A percentile compares a stretch with the other conserved stretches of the same genome.
Conservation (phyloP, 345 rosid species). For the Kernera saxatilis region DNA sequence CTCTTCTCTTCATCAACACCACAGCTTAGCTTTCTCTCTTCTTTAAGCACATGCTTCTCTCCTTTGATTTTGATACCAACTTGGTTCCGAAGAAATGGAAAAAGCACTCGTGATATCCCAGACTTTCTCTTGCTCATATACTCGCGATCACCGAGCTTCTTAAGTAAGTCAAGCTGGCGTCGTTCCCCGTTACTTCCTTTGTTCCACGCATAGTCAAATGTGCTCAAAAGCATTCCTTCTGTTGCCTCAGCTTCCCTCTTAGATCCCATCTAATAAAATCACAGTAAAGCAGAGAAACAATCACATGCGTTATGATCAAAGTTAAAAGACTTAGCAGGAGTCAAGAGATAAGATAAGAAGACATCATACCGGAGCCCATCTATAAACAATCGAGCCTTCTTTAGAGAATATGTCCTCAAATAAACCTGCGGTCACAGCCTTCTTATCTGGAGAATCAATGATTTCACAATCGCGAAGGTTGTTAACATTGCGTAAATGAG, state of each 20-base stretch:
- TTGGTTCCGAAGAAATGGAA: constrained; percentile 36
- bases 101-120: constrained; percentile 31
- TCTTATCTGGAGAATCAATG: constrained; percentile 18
- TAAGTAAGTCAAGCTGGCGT: constrained; percentile 51
- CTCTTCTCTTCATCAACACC: constrained; percentile 34
- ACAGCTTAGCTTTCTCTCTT: constrained; percentile 17
- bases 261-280: constrained; percentile 45
- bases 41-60: constrained; percentile 28
- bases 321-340: not conserved
- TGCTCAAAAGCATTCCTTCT: constrained; percentile 50
- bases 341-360: not conserved
- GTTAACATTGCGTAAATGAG: constrained; percentile 53
- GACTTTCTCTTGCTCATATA: constrained; percentile 32
- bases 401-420: constrained; percentile 53
- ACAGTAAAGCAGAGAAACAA: not conserved
- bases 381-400: constrained; percentile 47
- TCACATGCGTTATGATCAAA: not conserved
- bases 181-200: constrained; percentile 67
- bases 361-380: constrained; percentile 70
- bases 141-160: constrained; percentile 41
- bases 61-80: constrained; percentile 62
- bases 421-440: constrained; percentile 18
- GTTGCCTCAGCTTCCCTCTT: constrained; percentile 57
- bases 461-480: constrained; percentile 16
- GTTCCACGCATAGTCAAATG: constrained; percentile 94